These are phyloP conservation scores for Schizothecium vesticola DNA, from an alignment of 495 filamentous ascomycete genomes.

Conservation along the genomic window DNA sequence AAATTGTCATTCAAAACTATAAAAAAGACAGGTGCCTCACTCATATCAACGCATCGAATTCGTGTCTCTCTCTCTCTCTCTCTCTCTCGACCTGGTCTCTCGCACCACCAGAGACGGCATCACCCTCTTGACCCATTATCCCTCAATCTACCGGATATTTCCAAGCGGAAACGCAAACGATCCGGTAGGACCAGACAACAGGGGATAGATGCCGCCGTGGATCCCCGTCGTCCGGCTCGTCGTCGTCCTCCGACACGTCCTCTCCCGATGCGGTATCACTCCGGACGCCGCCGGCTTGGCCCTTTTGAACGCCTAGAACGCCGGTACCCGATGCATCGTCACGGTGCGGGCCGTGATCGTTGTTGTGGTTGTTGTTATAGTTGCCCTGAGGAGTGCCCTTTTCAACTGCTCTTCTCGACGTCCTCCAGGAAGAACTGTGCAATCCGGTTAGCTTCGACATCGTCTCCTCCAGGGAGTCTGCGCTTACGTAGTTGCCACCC, in stretches of 20 bases:
- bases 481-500: constrained; percentile 80
- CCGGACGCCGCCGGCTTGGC: constrained; percentile 27
- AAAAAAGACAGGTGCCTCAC: not conserved
- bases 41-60: not conserved
- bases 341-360: constrained; percentile 20
- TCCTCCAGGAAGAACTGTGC: constrained; percentile 98
- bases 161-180: not conserved
- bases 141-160: constrained; percentile 39
- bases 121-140: constrained; percentile 42
- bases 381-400: constrained; percentile 40
- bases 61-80: not conserved
- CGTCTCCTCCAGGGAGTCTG: constrained; percentile 3
- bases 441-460: constrained; percentile 35
- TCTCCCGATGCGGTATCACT: constrained; percentile 30
- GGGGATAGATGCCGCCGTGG: constrained; percentile 46
- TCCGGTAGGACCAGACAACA: constrained; percentile 49
- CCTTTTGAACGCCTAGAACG: constrained; percentile 43
- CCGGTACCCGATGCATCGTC: constrained; percentile 37
- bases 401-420: constrained; percentile 61
- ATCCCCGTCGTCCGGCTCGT: constrained; percentile 40
- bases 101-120: constrained; percentile 18
- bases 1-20: not conserved
- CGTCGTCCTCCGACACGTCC: constrained; percentile 35
- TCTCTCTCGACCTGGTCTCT: not conserved
- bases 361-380: constrained; percentile 31